These are phyloP conservation scores for Telopea speciosissima DNA, from an alignment of 177 flowering plant species.

Conservation along the genomic window DNA sequence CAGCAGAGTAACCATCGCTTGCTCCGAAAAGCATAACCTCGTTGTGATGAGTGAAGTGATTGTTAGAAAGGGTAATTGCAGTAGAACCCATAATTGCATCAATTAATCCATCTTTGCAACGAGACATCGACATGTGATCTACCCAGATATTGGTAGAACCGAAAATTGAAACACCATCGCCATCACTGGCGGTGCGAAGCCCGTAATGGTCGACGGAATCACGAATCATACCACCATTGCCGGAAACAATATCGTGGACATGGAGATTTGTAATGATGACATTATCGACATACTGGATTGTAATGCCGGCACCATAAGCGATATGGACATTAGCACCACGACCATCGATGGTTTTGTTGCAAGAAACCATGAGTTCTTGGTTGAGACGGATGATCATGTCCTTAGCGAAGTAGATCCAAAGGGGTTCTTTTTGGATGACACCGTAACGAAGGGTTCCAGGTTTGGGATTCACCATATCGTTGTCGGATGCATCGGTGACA, in stretches of 20 bases:
- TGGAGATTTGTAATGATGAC: constrained; percentile 69
- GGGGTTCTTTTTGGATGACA: constrained; percentile 46
- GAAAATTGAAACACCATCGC: constrained; percentile 62
- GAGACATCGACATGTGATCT: constrained; percentile 63
- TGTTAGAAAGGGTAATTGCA: constrained; percentile 77
- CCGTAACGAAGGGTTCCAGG: constrained; percentile 65
- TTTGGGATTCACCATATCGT: constrained; percentile 49
- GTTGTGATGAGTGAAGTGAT: constrained; percentile 71
- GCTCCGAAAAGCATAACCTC: constrained; percentile 82
- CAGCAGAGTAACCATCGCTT: constrained; percentile 27
- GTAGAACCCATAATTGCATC: constrained; percentile 69
- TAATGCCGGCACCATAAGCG: constrained; percentile 62
- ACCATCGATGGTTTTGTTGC: constrained; percentile 36
- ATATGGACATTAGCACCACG: constrained; percentile 45
- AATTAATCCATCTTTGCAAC: constrained; percentile 57
- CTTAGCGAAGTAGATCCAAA: constrained; percentile 59
- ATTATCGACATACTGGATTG: constrained; percentile 52
- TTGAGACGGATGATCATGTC: constrained; percentile 50
- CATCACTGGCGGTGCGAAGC: constrained; percentile 55
- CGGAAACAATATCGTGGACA: constrained; percentile 44
- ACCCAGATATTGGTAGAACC: constrained; percentile 63
- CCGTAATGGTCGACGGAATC: constrained; percentile 55
- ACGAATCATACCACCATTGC: constrained; percentile 50
- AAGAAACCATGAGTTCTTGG: constrained; percentile 27
- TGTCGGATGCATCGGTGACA: constrained; percentile 51